Conservation (phyloP, 805 yeast species). For the Hanseniaspora hatyaiensis region DNA sequence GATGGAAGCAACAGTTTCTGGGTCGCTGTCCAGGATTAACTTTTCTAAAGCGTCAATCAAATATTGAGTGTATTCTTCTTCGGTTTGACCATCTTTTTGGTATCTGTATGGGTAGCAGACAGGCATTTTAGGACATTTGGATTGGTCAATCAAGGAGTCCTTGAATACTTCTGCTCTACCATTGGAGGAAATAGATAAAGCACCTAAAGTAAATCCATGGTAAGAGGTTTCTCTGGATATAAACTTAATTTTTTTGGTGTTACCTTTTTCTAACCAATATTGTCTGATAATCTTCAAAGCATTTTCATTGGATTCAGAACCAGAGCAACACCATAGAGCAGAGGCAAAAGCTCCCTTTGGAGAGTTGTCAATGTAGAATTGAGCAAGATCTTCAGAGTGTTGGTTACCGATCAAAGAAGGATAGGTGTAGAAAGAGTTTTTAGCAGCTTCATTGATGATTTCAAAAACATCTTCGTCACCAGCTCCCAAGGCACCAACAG, state of each 20-base stretch:
- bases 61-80: constrained; percentile 32
- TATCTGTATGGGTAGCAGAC: constrained; percentile 30
- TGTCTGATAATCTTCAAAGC: constrained; percentile 48
- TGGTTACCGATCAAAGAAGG: constrained; percentile 29
- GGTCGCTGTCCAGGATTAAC: constrained; percentile 34
- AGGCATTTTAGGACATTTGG: constrained; percentile 26
- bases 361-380: constrained; percentile 33
- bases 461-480: constrained; percentile 30
- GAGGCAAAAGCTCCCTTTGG: constrained; percentile 33
- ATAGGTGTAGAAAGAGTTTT: constrained; percentile 32
- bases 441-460: constrained; percentile 32
- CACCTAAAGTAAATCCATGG: constrained; percentile 41
- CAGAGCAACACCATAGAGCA: constrained; percentile 45
- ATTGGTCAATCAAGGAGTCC: constrained; percentile 25
- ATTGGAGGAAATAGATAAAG: constrained; percentile 33
- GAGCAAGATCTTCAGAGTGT: constrained; percentile 35
- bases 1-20: constrained; percentile 35
- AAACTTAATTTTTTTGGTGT: constrained; percentile 32
- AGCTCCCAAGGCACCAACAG: constrained; percentile 40
- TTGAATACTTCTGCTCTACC: constrained; percentile 30
- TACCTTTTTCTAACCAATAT: constrained; percentile 36
- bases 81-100: constrained; percentile 30
- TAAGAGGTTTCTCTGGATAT: constrained; percentile 37
- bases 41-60: constrained; percentile 35
- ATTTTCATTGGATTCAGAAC: constrained; percentile 60